Evolutionary conservation across 129 eudicot species (phyloP).

Genomic region (Glebionis coronaria): DNA sequence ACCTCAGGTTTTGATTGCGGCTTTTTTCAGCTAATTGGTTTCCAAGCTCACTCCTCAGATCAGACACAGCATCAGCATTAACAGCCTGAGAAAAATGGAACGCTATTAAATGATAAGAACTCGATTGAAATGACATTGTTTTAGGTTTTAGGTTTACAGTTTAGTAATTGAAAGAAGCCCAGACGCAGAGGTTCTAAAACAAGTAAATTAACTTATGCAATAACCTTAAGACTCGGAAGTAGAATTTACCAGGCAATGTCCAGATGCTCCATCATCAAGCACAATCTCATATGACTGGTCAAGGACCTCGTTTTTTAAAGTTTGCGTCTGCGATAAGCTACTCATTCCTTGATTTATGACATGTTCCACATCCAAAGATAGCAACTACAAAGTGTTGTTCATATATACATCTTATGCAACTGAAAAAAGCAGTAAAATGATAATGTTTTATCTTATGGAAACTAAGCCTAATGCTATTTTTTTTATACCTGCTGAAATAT

Average conservation of each 20-base stretch:
- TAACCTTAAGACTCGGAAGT: slow-evolving; percentile 6
- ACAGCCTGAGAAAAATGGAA: slow-evolving; percentile 47
- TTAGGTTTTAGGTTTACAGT: too few relatives aligned
- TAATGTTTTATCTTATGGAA: background rate
- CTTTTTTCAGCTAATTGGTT: slow-evolving; percentile 87
- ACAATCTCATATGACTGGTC: slow-evolving; percentile 68
- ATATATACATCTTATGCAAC: background rate
- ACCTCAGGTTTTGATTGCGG: slow-evolving; percentile 65
- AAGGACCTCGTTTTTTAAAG: slow-evolving; percentile 55
- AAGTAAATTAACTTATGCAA: slow-evolving; percentile 6
- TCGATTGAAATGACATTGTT: too few relatives aligned
- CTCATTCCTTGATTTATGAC: slow-evolving; percentile 56
- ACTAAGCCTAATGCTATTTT: background rate
- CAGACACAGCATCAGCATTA: slow-evolving; percentile 66
- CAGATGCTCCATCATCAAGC: slow-evolving; percentile 69
- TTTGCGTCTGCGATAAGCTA: slow-evolving; percentile 69
- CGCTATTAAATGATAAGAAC: background rate
- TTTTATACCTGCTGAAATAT: slow-evolving; percentile 68
- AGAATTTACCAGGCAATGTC: slow-evolving; percentile 59
- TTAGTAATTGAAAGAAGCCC: too few relatives aligned
- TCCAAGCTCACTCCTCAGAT: slow-evolving; percentile 93
- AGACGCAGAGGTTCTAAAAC: background rate
- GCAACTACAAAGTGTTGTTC: slow-evolving; percentile 43
- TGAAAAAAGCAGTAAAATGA: background rate
- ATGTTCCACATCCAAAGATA: slow-evolving; percentile 56